Evolutionary conservation across 2,329 filamentous ascomycete genomes (phyloP).

Genomic region (Colletotrichum salicis): DNA sequence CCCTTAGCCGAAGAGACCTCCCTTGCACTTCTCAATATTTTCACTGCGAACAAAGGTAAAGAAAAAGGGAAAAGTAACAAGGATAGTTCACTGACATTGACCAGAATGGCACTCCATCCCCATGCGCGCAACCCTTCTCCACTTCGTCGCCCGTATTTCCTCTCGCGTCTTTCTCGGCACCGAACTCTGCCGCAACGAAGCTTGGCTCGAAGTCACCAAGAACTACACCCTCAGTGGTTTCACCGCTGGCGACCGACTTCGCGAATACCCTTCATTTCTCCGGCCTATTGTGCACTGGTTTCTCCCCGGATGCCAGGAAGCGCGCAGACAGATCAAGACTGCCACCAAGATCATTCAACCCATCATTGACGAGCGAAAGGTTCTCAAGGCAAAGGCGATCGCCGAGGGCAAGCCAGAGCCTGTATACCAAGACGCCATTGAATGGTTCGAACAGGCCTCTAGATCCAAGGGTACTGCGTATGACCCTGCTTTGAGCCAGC

Average conservation of each 20-base stretch:
- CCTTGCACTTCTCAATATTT: constrained; percentile 2
- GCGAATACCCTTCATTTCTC: constrained; percentile 51
- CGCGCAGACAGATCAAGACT: constrained; percentile 49
- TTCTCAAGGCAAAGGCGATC: constrained; percentile 41
- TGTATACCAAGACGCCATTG: constrained; percentile 50
- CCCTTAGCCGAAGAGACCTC: constrained; percentile 21
- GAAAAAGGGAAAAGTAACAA: neutral
- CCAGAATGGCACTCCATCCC: constrained; percentile 38
- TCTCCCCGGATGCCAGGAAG: constrained; percentile 50
- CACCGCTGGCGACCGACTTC: constrained; percentile 48
- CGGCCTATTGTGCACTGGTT: constrained; percentile 57
- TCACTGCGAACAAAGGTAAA: neutral
- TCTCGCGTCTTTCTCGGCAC: constrained; percentile 60
- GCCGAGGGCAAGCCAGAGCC: neutral
- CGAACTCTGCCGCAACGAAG: constrained; percentile 55
- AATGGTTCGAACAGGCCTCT: constrained; percentile 53
- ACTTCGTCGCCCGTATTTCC: constrained; percentile 58
- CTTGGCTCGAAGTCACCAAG: constrained; percentile 58
- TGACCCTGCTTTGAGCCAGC: constrained; percentile 73
- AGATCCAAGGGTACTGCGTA: constrained; percentile 66
- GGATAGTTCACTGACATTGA: neutral
- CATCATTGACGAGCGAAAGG: constrained; percentile 42
- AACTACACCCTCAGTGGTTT: constrained; percentile 55
- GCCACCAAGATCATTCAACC: constrained; percentile 49
- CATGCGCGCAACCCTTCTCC: constrained; percentile 16